phyloP scores from a whole-genome alignment of 2,329 filamentous ascomycete genomes.

The Alternaria gaisen region DNA sequence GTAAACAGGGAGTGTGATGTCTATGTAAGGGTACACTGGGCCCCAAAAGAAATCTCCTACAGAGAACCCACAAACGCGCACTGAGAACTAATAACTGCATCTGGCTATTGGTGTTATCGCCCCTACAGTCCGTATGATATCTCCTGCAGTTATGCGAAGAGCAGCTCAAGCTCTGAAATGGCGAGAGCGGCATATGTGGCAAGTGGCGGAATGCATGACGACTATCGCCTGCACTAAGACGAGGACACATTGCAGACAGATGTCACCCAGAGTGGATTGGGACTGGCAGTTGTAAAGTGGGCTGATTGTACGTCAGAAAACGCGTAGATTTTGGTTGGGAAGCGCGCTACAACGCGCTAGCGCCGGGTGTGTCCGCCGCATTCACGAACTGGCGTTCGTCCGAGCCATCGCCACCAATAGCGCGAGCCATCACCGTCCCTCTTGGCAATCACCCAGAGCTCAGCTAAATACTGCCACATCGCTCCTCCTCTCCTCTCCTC shows the following conservation, averaged over 20 bases:
- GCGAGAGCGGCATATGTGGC: background rate
- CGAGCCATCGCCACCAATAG: slow-evolving; percentile 7
- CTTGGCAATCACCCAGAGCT: background rate
- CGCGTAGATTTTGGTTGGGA: background rate
- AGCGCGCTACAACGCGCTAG: slow-evolving; percentile 4
- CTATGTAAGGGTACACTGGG: too few relatives aligned
- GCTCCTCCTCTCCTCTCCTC: slow-evolving; percentile 6
- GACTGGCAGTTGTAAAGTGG: background rate
- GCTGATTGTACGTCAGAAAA: background rate
- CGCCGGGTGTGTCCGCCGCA: slow-evolving; percentile 5
- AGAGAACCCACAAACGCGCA: too few relatives aligned
- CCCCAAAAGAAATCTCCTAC: too few relatives aligned
- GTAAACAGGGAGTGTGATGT: too few relatives aligned
- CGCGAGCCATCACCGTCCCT: slow-evolving; percentile 6
- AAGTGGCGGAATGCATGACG: background rate
- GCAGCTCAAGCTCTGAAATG: background rate
- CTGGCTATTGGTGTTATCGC: background rate
- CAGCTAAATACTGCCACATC: slow-evolving; percentile 4
- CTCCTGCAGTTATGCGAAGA: background rate
- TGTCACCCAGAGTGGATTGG: background rate
- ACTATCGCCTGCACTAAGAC: background rate
- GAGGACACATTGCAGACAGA: background rate
- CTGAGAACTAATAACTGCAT: background rate
- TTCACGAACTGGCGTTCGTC: slow-evolving; percentile 10
- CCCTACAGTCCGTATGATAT: background rate